Conservation (phyloP, 306 rosid genomes). For the Sophora flavescens region DNA sequence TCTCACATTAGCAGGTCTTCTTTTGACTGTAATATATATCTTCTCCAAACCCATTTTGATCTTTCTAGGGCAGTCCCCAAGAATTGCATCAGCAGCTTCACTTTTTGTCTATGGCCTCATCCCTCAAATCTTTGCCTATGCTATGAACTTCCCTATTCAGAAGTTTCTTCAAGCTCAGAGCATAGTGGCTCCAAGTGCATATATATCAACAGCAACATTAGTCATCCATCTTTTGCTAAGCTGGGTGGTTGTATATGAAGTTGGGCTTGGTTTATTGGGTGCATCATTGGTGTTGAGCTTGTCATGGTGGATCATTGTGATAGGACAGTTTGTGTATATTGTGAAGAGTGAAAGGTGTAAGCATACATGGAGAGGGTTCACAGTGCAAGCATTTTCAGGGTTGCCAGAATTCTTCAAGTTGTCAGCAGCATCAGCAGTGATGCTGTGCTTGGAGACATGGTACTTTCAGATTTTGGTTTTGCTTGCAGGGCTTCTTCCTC, state of each 20-base stretch:
- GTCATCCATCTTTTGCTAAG: conserved; percentile 57
- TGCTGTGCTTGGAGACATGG: conserved; percentile 86
- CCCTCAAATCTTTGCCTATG: conserved; percentile 87
- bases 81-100: conserved; percentile 67
- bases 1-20: conserved; percentile 47
- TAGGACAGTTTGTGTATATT: conserved; percentile 70
- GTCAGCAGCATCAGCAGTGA: conserved; percentile 80
- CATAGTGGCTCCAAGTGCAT: conserved; percentile 83
- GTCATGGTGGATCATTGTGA: conserved; percentile 87
- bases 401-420: conserved; percentile 64
- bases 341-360: conserved; percentile 68
- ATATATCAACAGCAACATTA: conserved; percentile 69
- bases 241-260: conserved; percentile 63
- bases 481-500: conserved; percentile 73
- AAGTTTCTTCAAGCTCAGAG: conserved; percentile 86
- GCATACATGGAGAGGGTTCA: conserved; percentile 70
- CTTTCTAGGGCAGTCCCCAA: conserved; percentile 63
- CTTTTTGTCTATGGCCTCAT: conserved; percentile 73
- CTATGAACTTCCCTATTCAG: conserved; percentile 77
- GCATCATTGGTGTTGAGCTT: conserved; percentile 72
- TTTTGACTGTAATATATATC: conserved; percentile 50
- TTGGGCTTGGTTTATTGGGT: conserved; percentile 72
- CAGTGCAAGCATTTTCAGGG: conserved; percentile 59
- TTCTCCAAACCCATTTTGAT: conserved; percentile 64
- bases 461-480: conserved; percentile 78